phyloP scores from a whole-genome alignment of 2,329 filamentous ascomycete genomes.

The Venturia asperata region DNA sequence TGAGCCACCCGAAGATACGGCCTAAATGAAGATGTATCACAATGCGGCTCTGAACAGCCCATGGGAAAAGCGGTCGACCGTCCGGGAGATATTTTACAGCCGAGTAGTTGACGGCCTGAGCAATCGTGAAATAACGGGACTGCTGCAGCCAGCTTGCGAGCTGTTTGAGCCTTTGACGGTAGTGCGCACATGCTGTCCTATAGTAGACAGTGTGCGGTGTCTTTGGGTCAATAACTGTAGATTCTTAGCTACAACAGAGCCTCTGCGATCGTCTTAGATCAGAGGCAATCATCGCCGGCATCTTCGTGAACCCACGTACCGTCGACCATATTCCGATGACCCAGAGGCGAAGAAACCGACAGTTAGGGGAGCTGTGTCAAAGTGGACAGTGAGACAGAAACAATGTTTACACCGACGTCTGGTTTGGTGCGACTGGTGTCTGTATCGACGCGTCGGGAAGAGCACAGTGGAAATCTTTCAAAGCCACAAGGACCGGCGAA shows the following conservation, averaged over 20 bases:
- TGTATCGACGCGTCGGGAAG: not conserved
- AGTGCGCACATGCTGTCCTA: not conserved
- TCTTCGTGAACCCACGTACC: not conserved
- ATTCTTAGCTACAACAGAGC: not conserved
- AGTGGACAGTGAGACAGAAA: slow-evolving; percentile 4
- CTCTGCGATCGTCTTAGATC: not conserved
- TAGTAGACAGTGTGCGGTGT: not conserved
- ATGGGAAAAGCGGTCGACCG: not conserved
- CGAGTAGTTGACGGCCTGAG: not conserved
- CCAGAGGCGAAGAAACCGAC: not conserved
- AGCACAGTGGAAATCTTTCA: not conserved
- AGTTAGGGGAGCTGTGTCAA: not conserved
- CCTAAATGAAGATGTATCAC: not conserved
- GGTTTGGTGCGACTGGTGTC: no score
- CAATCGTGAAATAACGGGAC: not conserved
- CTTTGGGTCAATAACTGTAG: not conserved
- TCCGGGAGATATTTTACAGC: not conserved
- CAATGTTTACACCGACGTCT: not conserved
- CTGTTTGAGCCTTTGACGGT: not conserved
- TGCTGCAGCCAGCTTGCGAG: not conserved
- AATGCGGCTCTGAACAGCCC: slow-evolving; percentile 3
- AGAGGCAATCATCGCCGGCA: not conserved
- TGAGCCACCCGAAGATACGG: not conserved
- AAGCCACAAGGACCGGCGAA: not conserved
- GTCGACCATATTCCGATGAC: not conserved